phyloP scores from a whole-genome alignment of 305 asterid genomes.

The Ilex paraguariensis region DNA sequence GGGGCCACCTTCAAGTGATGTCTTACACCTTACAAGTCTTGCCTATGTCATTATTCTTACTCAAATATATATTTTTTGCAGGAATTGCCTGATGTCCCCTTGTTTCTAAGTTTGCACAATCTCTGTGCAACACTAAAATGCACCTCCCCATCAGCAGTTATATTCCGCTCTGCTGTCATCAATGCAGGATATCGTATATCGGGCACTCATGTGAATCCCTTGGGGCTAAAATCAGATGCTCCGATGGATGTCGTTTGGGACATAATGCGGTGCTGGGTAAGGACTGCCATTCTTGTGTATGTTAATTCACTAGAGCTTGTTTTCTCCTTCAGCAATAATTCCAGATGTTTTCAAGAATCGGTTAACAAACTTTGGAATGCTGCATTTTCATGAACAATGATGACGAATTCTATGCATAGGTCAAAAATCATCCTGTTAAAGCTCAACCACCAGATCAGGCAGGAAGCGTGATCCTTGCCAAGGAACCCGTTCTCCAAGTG shows the following conservation, averaged over 20 bases:
- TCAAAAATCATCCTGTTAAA: conserved; percentile 89
- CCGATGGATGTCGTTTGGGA: conserved; percentile 98
- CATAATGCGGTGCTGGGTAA: conserved; percentile 98
- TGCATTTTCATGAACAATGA: no score
- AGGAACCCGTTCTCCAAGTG: conserved; percentile 88
- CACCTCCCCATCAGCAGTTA: conserved; percentile 92
- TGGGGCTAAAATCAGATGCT: conserved; percentile 92
- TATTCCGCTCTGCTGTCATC: conserved; percentile 92
- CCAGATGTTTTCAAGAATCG: no score
- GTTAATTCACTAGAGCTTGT: neutral
- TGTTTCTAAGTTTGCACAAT: conserved; percentile 93
- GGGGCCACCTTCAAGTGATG: no score
- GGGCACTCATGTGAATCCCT: conserved; percentile 84
- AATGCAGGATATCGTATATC: conserved; percentile 96
- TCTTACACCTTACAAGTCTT: no score
- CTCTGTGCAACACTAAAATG: conserved; percentile 86
- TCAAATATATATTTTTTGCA: conserved; percentile 24
- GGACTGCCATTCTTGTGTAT: conserved; percentile 6
- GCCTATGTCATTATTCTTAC: neutral
- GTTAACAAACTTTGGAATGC: no score
- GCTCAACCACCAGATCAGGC: conserved; percentile 79
- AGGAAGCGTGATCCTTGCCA: conserved; percentile 80
- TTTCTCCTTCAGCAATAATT: no score
- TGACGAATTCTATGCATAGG: conserved; percentile 29
- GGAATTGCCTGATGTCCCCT: conserved; percentile 89